Conservation (phyloP, 2,329 filamentous ascomycete genomes). For the Talaromyces sp. region DNA sequence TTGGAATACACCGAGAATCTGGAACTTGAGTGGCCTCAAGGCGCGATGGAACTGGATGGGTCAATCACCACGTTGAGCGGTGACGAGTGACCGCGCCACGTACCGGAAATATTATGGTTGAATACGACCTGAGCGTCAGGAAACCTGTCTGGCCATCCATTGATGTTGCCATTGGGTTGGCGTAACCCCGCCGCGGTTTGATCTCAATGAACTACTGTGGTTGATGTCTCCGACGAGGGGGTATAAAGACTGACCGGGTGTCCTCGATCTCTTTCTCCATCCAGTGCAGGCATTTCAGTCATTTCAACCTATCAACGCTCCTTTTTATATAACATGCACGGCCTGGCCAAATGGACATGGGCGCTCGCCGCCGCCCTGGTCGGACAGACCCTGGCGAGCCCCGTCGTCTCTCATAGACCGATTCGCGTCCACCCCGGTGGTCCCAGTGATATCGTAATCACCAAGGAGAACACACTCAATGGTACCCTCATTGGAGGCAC, state of each 20-base stretch:
- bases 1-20: neutral
- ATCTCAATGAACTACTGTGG: neutral
- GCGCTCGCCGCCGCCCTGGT: conserved; percentile 6
- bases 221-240: neutral
- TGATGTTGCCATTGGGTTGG: neutral
- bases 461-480: neutral
- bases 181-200: neutral
- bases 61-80: neutral
- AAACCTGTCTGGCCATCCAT: neutral
- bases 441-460: neutral
- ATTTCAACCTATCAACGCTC: neutral
- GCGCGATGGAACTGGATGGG: neutral
- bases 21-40: neutral
- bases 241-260: neutral
- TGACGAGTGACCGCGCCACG: neutral
- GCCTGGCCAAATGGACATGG: conserved; percentile 2
- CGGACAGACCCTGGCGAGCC: conserved; percentile 2
- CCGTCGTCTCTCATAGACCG: neutral
- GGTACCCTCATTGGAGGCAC: neutral
- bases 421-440: neutral
- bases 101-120: neutral
- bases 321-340: neutral
- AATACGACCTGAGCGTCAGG: neutral
- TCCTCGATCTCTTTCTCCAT: neutral
- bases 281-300: neutral